Conservation (phyloP, 2,329 filamentous ascomycete species). For the Tolypocladium tundrense region DNA sequence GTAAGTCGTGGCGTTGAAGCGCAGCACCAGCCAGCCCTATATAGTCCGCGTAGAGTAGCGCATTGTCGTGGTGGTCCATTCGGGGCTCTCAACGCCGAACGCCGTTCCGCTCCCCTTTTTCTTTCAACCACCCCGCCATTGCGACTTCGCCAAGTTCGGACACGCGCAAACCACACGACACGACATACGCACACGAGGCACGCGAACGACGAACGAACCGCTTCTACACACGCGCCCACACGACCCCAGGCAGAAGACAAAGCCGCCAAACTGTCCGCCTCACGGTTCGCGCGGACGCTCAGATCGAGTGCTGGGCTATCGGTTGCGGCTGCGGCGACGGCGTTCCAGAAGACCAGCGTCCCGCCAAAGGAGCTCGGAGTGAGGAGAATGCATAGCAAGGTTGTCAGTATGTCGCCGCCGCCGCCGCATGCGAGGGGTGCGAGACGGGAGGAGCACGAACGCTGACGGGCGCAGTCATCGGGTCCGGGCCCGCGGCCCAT, state of each 20-base stretch:
- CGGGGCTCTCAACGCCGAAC: too few relatives aligned
- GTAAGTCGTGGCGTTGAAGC: background rate
- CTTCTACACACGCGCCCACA: background rate
- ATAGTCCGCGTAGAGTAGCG: background rate
- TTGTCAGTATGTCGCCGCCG: constrained; percentile 59
- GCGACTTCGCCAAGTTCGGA: background rate
- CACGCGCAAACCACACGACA: background rate
- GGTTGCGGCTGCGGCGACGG: constrained; percentile 56
- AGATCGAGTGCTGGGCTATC: constrained; percentile 66
- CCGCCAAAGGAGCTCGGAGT: constrained; percentile 23
- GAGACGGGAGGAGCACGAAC: background rate
- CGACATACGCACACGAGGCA: background rate
- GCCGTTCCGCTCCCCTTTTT: background rate
- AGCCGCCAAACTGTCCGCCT: constrained; percentile 85
- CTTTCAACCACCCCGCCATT: background rate
- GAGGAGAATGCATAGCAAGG: constrained; percentile 80
- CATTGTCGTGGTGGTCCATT: background rate
- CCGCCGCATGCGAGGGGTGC: background rate
- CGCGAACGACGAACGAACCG: background rate
- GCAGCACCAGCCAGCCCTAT: too few relatives aligned
- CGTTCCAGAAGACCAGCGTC: constrained; percentile 40
- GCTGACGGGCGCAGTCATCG: constrained; percentile 48
- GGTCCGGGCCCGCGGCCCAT: constrained; percentile 94
- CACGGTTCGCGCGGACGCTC: constrained; percentile 64
- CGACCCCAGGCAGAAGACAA: background rate